phyloP scores from a whole-genome alignment of 2,329 filamentous ascomycete species.

The Exophiala viscosa region DNA sequence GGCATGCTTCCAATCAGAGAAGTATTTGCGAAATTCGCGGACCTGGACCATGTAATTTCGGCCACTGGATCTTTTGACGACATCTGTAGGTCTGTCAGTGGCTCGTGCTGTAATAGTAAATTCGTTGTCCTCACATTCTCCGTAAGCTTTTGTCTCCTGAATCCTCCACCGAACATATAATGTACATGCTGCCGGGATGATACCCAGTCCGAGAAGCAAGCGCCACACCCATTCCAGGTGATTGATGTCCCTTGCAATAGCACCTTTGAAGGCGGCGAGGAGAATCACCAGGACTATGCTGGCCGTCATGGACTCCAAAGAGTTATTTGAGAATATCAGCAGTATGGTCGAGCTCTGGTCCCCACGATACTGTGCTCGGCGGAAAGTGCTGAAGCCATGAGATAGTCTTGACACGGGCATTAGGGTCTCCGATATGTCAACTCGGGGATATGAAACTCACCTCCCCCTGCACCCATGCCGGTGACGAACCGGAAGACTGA shows the following conservation, averaged over 20 bases:
- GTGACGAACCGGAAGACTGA: too few relatives aligned
- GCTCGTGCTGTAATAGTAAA: background rate
- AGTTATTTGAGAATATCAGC: too few relatives aligned
- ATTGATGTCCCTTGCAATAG: conserved; percentile 6
- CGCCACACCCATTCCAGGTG: conserved; percentile 27
- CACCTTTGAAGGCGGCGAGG: conserved; percentile 9
- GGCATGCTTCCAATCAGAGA: conserved; percentile 31
- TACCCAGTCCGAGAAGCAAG: conserved; percentile 26
- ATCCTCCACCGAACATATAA: conserved; percentile 29
- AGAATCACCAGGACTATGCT: too few relatives aligned
- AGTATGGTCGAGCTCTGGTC: too few relatives aligned
- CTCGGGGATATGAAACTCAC: too few relatives aligned
- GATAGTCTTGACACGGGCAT: too few relatives aligned
- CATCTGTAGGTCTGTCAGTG: background rate
- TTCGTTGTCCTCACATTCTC: background rate
- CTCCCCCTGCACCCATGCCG: too few relatives aligned
- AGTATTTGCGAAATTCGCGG: conserved; percentile 31
- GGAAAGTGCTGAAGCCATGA: too few relatives aligned
- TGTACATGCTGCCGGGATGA: conserved; percentile 24
- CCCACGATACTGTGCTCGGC: too few relatives aligned
- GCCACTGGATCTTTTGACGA: background rate
- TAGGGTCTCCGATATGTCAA: too few relatives aligned
- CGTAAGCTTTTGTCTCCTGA: conserved; percentile 1
- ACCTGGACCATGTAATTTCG: conserved; percentile 11
- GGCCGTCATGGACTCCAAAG: too few relatives aligned